Conservation (phyloP, 257 asterid species). For the Petunia axillaris region DNA sequence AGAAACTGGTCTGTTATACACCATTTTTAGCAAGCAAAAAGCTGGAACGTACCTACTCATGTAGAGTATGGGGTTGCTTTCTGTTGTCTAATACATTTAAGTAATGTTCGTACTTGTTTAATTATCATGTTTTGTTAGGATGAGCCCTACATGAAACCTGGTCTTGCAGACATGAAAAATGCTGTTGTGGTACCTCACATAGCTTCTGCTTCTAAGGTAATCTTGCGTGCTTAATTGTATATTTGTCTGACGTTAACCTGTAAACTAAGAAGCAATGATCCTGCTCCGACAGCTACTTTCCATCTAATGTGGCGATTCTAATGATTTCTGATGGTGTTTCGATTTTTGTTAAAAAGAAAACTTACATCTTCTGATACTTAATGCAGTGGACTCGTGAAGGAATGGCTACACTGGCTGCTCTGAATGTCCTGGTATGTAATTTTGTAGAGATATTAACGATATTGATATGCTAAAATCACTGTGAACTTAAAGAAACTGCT, state of each 20-base stretch:
- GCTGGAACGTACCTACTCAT: background rate
- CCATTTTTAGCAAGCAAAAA: background rate
- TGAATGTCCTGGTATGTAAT: slow-evolving; percentile 80
- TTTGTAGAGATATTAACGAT: background rate
- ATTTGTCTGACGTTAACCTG: background rate
- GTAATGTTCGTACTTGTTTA: background rate
- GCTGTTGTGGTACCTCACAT: slow-evolving; percentile 94
- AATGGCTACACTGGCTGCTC: slow-evolving; percentile 96
- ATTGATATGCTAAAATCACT: background rate
- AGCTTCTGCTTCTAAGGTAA: slow-evolving; percentile 98
- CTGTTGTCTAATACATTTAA: background rate
- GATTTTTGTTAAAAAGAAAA: background rate
- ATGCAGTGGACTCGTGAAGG: slow-evolving; percentile 99
- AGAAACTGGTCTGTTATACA: background rate
- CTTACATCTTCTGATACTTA: slow-evolving; percentile 8
- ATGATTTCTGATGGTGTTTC: background rate
- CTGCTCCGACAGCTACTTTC: background rate
- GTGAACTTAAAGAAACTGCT: background rate
- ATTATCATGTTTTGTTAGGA: slow-evolving; percentile 49
- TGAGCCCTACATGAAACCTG: slow-evolving; percentile 96
- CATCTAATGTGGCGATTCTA: background rate
- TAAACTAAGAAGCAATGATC: background rate
- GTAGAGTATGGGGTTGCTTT: background rate
- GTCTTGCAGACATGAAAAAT: slow-evolving; percentile 85
- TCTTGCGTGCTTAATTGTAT: background rate